phyloP scores from a whole-genome alignment of 116 monocot species.

The Dioscorea cayenensis region DNA sequence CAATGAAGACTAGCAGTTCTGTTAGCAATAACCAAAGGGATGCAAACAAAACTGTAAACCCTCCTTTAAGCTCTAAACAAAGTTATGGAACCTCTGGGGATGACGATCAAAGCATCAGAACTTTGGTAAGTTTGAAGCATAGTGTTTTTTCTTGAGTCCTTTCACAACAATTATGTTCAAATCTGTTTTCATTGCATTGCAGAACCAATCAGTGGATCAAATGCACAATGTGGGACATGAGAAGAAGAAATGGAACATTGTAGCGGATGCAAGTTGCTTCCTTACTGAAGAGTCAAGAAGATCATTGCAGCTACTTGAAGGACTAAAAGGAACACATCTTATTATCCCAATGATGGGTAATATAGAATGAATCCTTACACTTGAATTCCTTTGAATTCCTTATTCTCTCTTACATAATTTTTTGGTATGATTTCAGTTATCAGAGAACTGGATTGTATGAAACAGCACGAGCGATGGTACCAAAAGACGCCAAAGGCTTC shows the following conservation, averaged over 20 bases:
- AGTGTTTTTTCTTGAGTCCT: not conserved
- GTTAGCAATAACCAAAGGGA: not conserved
- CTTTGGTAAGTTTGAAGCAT: not conserved
- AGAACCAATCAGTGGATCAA: conserved; percentile 16
- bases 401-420: not conserved
- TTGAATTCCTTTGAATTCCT: not conserved
- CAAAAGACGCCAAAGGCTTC: conserved; percentile 47
- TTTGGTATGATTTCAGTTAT: conserved; percentile 42
- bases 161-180: not conserved
- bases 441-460: conserved; percentile 81
- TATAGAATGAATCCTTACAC: not conserved
- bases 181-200: not conserved
- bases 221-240: conserved; percentile 8
- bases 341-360: conserved; percentile 87
- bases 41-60: conserved; percentile 3
- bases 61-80: conserved; percentile 1
- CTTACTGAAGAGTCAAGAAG: conserved; percentile 64
- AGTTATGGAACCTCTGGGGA: not conserved
- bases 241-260: conserved; percentile 71
- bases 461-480: conserved; percentile 46
- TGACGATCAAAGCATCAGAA: not conserved
- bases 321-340: conserved; percentile 77
- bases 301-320: conserved; percentile 72
- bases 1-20: conserved; percentile 12
- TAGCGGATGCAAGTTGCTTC: conserved; percentile 70